phyloP scores from a whole-genome alignment of 2,329 filamentous ascomycete species.

The Rutstroemia sp. region DNA sequence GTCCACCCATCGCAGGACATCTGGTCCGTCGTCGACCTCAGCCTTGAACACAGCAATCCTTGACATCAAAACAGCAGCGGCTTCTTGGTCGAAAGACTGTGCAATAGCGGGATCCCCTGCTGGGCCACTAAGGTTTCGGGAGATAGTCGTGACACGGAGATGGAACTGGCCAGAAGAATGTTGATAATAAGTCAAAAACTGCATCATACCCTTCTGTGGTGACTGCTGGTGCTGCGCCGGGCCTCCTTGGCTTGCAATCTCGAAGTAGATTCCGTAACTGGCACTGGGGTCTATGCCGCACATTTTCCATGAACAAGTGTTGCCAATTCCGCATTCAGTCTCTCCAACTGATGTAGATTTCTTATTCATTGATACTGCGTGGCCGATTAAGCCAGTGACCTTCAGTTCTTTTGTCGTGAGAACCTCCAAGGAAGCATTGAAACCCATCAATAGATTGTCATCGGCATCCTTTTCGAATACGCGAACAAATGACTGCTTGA shows the following conservation, averaged over 20 bases:
- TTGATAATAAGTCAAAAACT: constrained; percentile 98
- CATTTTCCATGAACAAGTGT: constrained; percentile 99
- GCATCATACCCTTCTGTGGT: constrained; percentile 90
- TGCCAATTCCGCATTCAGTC: constrained; percentile 96
- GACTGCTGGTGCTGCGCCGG: constrained; percentile 78
- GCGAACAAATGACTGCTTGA: constrained; percentile 95
- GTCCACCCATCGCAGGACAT: constrained; percentile 96
- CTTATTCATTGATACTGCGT: constrained; percentile 95
- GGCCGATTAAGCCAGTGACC: constrained; percentile 93
- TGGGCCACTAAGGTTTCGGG: constrained; percentile 83
- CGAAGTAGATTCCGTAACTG: constrained; percentile 95
- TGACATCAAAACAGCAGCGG: constrained; percentile 97
- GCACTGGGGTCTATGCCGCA: constrained; percentile 91
- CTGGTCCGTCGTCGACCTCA: constrained; percentile 96
- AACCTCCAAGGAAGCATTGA: constrained; percentile 93
- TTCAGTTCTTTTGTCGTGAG: constrained; percentile 97
- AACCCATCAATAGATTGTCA: constrained; percentile 94
- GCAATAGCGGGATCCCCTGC: constrained; percentile 91
- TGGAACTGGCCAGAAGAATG: constrained; percentile 96
- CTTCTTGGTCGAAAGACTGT: constrained; percentile 97
- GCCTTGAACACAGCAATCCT: constrained; percentile 98
- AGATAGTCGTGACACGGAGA: constrained; percentile 88
- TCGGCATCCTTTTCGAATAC: constrained; percentile 96
- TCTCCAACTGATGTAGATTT: constrained; percentile 96
- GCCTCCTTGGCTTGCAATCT: constrained; percentile 90